phyloP scores from a whole-genome alignment of 352 stramenopile genomes.

The Pseudoperonospora humuli region DNA sequence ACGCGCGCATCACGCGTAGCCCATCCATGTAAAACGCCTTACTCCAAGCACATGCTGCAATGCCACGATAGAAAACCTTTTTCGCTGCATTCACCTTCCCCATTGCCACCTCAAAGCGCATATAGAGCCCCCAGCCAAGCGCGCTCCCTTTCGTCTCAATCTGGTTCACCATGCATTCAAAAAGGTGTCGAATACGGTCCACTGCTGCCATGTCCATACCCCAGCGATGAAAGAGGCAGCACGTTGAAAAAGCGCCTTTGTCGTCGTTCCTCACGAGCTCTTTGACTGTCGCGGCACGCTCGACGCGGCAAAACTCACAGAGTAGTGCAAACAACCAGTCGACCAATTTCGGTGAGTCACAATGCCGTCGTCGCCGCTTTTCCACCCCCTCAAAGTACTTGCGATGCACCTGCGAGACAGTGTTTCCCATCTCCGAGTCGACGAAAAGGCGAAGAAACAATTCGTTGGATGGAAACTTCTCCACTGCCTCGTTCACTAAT shows the following conservation, averaged over 20 bases:
- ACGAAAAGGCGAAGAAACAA: slow-evolving; percentile 65
- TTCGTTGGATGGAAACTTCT: slow-evolving; percentile 32
- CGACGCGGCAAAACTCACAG: slow-evolving; percentile 49
- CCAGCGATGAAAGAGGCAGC: slow-evolving; percentile 69
- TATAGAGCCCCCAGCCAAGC: slow-evolving; percentile 62
- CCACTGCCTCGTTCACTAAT: slow-evolving; percentile 29
- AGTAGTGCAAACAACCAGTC: slow-evolving; percentile 76
- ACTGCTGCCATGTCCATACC: slow-evolving; percentile 43
- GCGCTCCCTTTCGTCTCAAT: slow-evolving; percentile 43
- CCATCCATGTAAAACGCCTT: slow-evolving; percentile 70
- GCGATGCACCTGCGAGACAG: slow-evolving; percentile 63
- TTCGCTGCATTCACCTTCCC: slow-evolving; percentile 61
- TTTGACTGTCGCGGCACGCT: slow-evolving; percentile 26
- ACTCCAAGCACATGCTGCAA: slow-evolving; percentile 70
- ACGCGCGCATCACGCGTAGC: slow-evolving; percentile 48
- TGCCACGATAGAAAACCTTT: slow-evolving; percentile 66
- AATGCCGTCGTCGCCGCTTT: slow-evolving; percentile 37
- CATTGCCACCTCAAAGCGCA: slow-evolving; percentile 68
- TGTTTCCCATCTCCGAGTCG: slow-evolving; percentile 60
- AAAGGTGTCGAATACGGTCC: slow-evolving; percentile 45
- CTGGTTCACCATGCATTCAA: slow-evolving; percentile 56
- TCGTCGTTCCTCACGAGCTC: slow-evolving; percentile 1
- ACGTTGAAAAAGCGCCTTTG: slow-evolving; percentile 12
- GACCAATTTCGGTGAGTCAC: slow-evolving; percentile 50
- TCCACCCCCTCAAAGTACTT: slow-evolving; percentile 46